Evolutionary conservation across 106 monocot species (phyloP), one percentile per base, ranked within the genome.

Genomic region (Dioscorea dumetorum): DNA sequence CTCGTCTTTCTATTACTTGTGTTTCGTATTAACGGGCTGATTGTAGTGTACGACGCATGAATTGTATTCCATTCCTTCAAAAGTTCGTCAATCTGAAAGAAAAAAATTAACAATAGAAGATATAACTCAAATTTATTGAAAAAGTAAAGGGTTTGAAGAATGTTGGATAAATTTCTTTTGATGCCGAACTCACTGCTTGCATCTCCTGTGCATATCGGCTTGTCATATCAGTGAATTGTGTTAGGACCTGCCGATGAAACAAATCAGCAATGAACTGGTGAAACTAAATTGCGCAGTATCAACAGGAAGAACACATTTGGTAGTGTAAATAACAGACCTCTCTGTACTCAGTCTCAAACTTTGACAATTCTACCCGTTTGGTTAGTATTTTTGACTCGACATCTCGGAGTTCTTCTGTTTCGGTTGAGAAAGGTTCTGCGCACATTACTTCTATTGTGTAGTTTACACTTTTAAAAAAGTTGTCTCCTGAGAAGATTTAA

Each of bases 191-290:
- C 72, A 97, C 97, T 28, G 83, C 70, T 72, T 87, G 86, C 83
- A 91, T 89, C 70, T 99, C 97, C 58, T 83, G 79, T 49, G 92
- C 84, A 64, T 91, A 99, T 81, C 92, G 80, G 28, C 74, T 85
- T 17, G 97, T 92, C 92, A 99, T 92, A 63, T 92, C 84, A 7
- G 97, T 92, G 66, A 99, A 99, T 62, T 92, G 87, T 7, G 92
- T 77, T 74, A 99, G 71, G 16, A 89, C 93, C 93, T 94, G 63
- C 21, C 23, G 59, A 58, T 34, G 41, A 10, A 41, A 41, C 41
- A 6, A 41, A 12, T 58, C 23, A 62, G n/a, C 41, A 49, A 5
- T 19, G 20, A 17, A 49, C 34, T 24, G 13, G 15, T 23, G 17
- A 49, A 6, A 17, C 22, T 23, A 41, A 72, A 62, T 21, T 4